Conservation (phyloP, 2,329 filamentous ascomycete species). For the Mollisiaceae sp. region DNA sequence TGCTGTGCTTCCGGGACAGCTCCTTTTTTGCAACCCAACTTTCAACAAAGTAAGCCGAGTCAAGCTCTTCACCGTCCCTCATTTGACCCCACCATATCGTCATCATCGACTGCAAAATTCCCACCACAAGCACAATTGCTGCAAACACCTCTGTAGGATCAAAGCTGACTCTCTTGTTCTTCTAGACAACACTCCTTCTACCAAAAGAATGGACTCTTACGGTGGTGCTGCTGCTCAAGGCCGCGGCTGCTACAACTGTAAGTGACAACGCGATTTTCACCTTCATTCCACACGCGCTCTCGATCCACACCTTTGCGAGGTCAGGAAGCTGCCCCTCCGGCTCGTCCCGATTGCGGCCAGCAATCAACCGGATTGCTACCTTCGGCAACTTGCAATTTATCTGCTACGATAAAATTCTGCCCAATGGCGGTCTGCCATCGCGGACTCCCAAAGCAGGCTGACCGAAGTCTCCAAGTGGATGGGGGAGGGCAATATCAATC, state of each 20-base stretch:
- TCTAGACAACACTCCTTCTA: constrained; percentile 29
- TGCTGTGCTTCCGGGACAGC: constrained; percentile 26
- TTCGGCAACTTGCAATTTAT: constrained; percentile 5
- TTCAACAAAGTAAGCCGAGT: constrained; percentile 14
- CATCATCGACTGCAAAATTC: neutral
- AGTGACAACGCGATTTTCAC: constrained; percentile 41
- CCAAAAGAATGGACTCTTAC: constrained; percentile 42
- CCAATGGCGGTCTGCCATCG: constrained; percentile 27
- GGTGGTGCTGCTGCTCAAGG: constrained; percentile 38
- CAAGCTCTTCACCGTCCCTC: constrained; percentile 27
- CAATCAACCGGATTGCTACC: neutral
- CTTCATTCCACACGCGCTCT: neutral
- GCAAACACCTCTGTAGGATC: neutral
- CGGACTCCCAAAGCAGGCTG: constrained; percentile 11
- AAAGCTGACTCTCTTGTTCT: constrained; percentile 12
- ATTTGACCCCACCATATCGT: constrained; percentile 28
- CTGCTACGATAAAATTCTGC: constrained; percentile 11
- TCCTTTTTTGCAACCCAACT: constrained; percentile 12
- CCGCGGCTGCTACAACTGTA: constrained; percentile 58
- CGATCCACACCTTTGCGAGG: neutral
- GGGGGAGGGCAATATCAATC: constrained; percentile 15
- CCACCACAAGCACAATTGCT: neutral
- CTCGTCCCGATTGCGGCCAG: neutral
- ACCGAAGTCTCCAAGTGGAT: constrained; percentile 10
- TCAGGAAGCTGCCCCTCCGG: constrained; percentile 10